phyloP scores from a whole-genome alignment of 2,329 filamentous ascomycete genomes.

The Anisogramma anomala region DNA sequence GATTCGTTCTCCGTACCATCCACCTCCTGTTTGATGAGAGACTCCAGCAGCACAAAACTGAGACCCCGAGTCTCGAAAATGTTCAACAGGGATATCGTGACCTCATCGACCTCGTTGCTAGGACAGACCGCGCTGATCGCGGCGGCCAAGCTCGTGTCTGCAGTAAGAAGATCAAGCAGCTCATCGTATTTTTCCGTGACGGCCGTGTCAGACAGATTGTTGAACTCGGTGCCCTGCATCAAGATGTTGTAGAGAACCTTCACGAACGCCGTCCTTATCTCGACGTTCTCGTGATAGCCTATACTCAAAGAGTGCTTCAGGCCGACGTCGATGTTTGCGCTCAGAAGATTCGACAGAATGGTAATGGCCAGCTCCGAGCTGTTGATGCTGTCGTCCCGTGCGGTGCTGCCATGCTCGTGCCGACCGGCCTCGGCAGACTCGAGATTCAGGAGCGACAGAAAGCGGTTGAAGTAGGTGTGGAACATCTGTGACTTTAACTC shows the following conservation, averaged over 20 bases:
- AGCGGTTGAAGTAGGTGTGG: slow-evolving; percentile 59
- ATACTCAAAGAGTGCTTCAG: slow-evolving; percentile 59
- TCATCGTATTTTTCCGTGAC: slow-evolving; percentile 60
- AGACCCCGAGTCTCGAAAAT: slow-evolving; percentile 58
- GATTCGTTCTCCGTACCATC: slow-evolving; percentile 56
- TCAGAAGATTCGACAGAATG: slow-evolving; percentile 57
- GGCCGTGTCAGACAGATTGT: slow-evolving; percentile 53
- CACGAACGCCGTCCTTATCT: slow-evolving; percentile 59
- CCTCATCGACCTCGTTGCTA: slow-evolving; percentile 56
- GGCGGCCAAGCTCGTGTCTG: slow-evolving; percentile 49
- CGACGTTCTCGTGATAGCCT: slow-evolving; percentile 58
- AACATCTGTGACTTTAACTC: slow-evolving; percentile 63
- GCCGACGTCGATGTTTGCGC: slow-evolving; percentile 60
- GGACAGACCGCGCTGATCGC: slow-evolving; percentile 56
- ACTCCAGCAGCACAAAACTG: slow-evolving; percentile 52
- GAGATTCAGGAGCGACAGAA: slow-evolving; percentile 52
- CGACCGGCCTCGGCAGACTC: slow-evolving; percentile 36
- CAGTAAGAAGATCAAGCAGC: slow-evolving; percentile 49
- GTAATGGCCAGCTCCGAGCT: slow-evolving; percentile 54
- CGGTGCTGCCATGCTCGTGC: slow-evolving; percentile 30
- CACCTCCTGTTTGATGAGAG: slow-evolving; percentile 56
- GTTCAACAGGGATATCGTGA: slow-evolving; percentile 55
- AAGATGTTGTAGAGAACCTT: slow-evolving; percentile 60
- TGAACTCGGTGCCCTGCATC: slow-evolving; percentile 61
- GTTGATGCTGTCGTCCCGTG: slow-evolving; percentile 42